Conservation (phyloP, 805 yeast genomes). For the Tetrapisispora namnaoensis region DNA sequence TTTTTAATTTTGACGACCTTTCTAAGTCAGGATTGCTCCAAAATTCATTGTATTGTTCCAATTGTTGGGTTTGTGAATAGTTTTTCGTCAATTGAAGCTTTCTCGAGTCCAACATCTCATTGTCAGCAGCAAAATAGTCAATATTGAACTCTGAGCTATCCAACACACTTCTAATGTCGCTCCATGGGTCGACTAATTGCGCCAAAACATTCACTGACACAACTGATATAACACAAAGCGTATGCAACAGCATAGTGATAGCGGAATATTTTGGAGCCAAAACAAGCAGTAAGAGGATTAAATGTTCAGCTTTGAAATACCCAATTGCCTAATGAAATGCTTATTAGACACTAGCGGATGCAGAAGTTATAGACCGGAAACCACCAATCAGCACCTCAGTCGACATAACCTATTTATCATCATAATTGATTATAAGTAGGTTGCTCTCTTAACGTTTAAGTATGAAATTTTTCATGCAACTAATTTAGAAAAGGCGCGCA, state of each 20-base stretch:
- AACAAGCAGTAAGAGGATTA: not conserved
- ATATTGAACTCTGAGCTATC: not conserved
- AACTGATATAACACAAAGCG: not conserved
- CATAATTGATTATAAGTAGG: no score
- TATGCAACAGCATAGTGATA: not conserved
- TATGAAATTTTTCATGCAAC: no score
- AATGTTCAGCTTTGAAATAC: not conserved
- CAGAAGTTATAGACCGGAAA: no score
- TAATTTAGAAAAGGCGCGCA: no score
- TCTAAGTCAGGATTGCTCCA: slow-evolving; percentile 2
- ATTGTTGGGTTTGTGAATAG: slow-evolving; percentile 14
- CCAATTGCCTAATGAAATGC: no score
- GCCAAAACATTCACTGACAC: not conserved
- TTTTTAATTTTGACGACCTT: slow-evolving; percentile 10
- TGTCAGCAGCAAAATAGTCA: not conserved
- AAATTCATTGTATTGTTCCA: slow-evolving; percentile 3
- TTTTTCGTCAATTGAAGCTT: slow-evolving; percentile 19
- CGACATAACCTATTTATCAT: no score
- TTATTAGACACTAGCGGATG: no score
- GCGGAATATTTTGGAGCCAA: no score
- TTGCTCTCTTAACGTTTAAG: no score
- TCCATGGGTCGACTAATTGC: slow-evolving; percentile 14
- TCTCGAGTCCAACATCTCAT: slow-evolving; percentile 1
- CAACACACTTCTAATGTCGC: slow-evolving; percentile 6
- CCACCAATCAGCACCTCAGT: no score